These are phyloP conservation scores for Russula sp. DNA, from an alignment of 768 basidiomycete species.

Conservation along the genomic window DNA sequence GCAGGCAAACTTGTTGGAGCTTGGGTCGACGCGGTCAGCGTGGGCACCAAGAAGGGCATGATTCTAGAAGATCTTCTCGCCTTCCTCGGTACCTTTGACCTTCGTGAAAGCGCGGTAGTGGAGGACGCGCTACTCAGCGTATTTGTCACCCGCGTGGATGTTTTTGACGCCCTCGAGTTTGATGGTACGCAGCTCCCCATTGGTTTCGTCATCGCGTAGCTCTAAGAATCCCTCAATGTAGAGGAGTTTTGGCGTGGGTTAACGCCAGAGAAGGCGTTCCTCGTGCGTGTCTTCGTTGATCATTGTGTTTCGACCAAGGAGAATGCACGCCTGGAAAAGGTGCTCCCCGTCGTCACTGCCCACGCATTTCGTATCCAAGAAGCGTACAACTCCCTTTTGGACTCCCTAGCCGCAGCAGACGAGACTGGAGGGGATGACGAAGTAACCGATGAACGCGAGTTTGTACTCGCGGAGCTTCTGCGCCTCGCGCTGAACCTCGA, in stretches of 20 bases:
- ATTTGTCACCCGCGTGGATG: slow-evolving; percentile 57
- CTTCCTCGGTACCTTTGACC: slow-evolving; percentile 55
- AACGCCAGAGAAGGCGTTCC: slow-evolving; percentile 70
- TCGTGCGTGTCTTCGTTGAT: slow-evolving; percentile 78
- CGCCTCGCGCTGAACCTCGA: slow-evolving; percentile 74
- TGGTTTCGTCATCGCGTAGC: neutral
- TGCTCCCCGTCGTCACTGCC: slow-evolving; percentile 78
- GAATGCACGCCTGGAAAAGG: slow-evolving; percentile 54
- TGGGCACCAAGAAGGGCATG: slow-evolving; percentile 35
- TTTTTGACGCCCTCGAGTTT: slow-evolving; percentile 66
- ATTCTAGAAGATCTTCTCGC: slow-evolving; percentile 38
- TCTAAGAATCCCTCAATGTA: slow-evolving; percentile 28
- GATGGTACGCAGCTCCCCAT: slow-evolving; percentile 42
- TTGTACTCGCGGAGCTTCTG: slow-evolving; percentile 77
- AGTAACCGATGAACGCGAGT: slow-evolving; percentile 43
- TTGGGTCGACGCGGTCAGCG: slow-evolving; percentile 63
- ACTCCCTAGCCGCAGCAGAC: slow-evolving; percentile 35
- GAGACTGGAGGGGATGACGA: slow-evolving; percentile 38
- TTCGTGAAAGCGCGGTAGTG: slow-evolving; percentile 52
- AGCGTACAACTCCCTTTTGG: slow-evolving; percentile 60
- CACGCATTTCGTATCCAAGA: slow-evolving; percentile 72
- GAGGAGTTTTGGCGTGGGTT: slow-evolving; percentile 67
- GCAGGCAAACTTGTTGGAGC: slow-evolving; percentile 62
- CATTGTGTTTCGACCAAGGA: slow-evolving; percentile 62
- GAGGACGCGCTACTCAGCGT: slow-evolving; percentile 70